Conservation (phyloP, 371 early-diverging fungal species). For the Circinella umbellata region DNA sequence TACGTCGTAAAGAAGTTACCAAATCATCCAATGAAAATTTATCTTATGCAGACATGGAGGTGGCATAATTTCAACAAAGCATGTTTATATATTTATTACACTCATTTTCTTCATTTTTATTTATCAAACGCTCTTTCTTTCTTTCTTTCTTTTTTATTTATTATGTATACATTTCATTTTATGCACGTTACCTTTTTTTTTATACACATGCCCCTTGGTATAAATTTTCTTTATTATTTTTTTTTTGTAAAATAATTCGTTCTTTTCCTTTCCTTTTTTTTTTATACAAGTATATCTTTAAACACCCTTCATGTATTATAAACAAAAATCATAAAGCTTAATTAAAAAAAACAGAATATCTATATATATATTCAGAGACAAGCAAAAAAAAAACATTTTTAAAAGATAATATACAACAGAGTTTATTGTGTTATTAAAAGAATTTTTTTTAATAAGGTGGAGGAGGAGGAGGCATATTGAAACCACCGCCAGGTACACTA, state of each 20-base stretch:
- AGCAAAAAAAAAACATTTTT: too few relatives aligned
- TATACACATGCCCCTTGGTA: not conserved
- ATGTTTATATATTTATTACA: not conserved
- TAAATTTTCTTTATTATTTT: too few relatives aligned
- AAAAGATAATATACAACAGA: not conserved
- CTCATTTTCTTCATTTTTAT: not conserved
- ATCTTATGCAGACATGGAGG: constrained; percentile 24
- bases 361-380: constrained; percentile 1
- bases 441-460: not conserved
- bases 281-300: not conserved
- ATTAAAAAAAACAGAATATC: too few relatives aligned
- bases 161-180: constrained; percentile 6
- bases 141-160: constrained; percentile 3
- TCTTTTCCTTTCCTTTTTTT: not conserved
- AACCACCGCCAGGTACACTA: constrained; percentile 4
- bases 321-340: not conserved
- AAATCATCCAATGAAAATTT: constrained; percentile 7
- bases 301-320: too few relatives aligned
- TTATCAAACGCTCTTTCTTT: not conserved
- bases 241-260: constrained; percentile 1
- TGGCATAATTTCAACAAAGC: constrained; percentile 1
- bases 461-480: constrained; percentile 8
- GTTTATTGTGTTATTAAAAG: not conserved
- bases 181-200: not conserved
- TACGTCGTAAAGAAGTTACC: constrained; percentile 3